Base-by-base conservation (phyloP, 306 rosid species). In the Inga leiocalycina region DNA sequence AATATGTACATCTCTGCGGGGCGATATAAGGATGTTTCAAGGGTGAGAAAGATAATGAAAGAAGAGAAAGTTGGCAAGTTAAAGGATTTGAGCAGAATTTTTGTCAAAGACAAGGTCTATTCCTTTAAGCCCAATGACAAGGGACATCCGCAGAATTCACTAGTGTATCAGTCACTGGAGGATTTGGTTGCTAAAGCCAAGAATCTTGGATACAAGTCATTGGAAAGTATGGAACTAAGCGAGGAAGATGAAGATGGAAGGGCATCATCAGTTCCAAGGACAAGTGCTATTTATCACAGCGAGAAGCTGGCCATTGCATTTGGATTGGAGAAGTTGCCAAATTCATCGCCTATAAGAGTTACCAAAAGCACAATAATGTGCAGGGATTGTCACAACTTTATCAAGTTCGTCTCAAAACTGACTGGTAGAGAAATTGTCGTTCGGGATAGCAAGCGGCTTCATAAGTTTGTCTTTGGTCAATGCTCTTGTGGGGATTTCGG, bases 11-110 rank as follows among this genome's bases (percentile, higher is more conserved):
- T 45, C 85, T 85, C 91, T 32, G 94, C 89, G 3, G 90, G 89
- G 77, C 76, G 90, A 83, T 89, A 84, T 82, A 82, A 88, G 77
- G 96, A 93, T 81, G 97, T 90, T 86, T 87, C 92, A 37, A 87
- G 75, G 73, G 93, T 96, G 86, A 92, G 85, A 82, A 88, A 90
- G 82, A 57, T 88, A 83, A 96, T 93, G 99, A 83, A 81, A 88
- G 93, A 92, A 43, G 89, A 96, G 86, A 86, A 85, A 74, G 76
- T 90, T 64, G 90, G 85, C 72, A 88, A 91, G 46, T 78, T 93
- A 51, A 80, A 85, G 59, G 98, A 96, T 82, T 96, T 93, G 96
- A 96, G 99, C 89, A 89, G 98, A 98, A 91, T 96, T 84, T 91
- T 90, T 89, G 89, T 92, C 79, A 92, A 87, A 79, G 88, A 91